These are phyloP conservation scores for Fusarium protoensiforme DNA, from an alignment of 2,329 filamentous ascomycete genomes.

Conservation along the genomic window DNA sequence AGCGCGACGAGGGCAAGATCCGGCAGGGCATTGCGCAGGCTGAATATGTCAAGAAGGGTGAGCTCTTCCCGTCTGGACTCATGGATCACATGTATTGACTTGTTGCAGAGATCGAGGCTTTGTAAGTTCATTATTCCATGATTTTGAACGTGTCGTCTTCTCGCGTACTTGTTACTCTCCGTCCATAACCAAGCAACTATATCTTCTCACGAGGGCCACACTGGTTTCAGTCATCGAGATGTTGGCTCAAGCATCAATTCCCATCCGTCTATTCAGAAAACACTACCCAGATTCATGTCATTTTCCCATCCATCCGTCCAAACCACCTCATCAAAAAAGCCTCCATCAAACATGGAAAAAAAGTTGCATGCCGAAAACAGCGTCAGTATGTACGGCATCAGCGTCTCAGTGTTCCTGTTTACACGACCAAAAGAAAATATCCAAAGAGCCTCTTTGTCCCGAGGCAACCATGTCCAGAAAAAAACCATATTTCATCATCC, in stretches of 20 bases:
- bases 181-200: not conserved
- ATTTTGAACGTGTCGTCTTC: no score
- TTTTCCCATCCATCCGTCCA: not conserved
- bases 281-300: not conserved
- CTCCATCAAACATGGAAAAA: not conserved
- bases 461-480: not conserved
- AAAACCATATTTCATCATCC: not conserved
- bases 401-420: not conserved
- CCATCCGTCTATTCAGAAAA: slow-evolving; percentile 1
- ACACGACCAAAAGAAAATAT: not conserved
- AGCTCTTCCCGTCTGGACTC: not conserved
- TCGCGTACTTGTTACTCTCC: accelerated
- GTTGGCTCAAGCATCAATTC: not conserved
- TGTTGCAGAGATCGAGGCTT: slow-evolving; percentile 81
- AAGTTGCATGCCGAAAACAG: not conserved
- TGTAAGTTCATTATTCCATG: slow-evolving; percentile 70
- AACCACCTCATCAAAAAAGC: not conserved
- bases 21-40: slow-evolving; percentile 79
- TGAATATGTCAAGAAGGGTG: slow-evolving; percentile 92
- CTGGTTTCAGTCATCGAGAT: not conserved
- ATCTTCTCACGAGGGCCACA: not conserved
- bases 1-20: slow-evolving; percentile 81
- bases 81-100: slow-evolving; percentile 11
- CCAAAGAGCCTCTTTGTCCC: slow-evolving; percentile 18
- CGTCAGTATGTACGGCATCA: not conserved